phyloP scores from a whole-genome alignment of 2,329 filamentous ascomycete species.

The Beauveria rudraprayagi region DNA sequence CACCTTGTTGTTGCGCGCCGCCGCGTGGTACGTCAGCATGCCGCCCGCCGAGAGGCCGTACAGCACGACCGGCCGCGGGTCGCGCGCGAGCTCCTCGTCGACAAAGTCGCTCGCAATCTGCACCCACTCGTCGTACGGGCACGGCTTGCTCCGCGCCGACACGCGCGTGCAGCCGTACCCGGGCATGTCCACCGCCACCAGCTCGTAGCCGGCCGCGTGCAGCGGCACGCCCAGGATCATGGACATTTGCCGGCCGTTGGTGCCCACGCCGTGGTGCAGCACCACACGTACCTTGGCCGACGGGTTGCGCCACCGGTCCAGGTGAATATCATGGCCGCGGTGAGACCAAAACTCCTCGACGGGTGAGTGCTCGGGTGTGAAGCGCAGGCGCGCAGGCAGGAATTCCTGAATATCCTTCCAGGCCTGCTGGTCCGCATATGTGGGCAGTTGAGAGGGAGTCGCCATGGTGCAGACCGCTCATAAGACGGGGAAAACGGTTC shows the following conservation, averaged over 20 bases:
- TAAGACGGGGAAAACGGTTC: not conserved
- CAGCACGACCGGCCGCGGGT: not conserved
- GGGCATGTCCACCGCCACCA: not conserved
- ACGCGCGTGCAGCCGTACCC: not conserved
- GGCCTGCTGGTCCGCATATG: constrained; percentile 1
- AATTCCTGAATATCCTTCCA: not conserved
- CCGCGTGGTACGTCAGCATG: not conserved
- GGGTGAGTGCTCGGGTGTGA: not conserved
- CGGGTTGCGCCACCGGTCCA: constrained; percentile 6
- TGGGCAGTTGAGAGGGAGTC: not conserved
- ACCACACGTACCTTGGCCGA: not conserved
- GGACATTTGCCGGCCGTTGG: constrained; percentile 4
- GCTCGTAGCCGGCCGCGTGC: not conserved
- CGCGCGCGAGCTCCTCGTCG: not conserved
- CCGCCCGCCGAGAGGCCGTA: not conserved
- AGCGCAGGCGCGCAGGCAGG: not conserved
- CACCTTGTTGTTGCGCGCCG: not conserved
- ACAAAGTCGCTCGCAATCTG: constrained; percentile 1
- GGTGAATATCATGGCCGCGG: not conserved
- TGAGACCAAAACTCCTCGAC: not conserved
- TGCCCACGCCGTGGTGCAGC: constrained; percentile 4
- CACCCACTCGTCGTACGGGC: constrained; percentile 1
- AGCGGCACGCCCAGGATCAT: not conserved
- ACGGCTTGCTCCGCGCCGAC: not conserved
- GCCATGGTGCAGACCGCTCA: not conserved